Evolutionary conservation across 176 grass and related monocot species (phyloP), one percentile per base, ranked within the genome.

Genomic region (Oryza brachyantha): DNA sequence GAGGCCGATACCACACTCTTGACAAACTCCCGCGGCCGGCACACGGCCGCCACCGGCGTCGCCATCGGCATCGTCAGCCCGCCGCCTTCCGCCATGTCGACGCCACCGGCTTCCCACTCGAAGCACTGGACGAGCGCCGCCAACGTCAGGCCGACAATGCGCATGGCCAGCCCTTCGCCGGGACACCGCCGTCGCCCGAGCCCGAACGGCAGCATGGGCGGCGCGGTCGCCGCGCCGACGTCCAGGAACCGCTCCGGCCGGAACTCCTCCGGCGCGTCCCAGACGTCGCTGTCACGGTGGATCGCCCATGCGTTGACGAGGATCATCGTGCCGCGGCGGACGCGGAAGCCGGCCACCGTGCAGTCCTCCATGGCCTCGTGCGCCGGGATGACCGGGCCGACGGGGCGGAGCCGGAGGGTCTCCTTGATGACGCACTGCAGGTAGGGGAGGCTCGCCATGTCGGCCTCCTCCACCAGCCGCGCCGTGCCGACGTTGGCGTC

Each of bases 61-160:
- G 68, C 68, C 80, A 88, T 83, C 7, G 80, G 68, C 80, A 88
- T 84, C 0, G 85, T 58, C 55, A 78, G 50, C 45, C 86, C 86
- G 1, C 8, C 24, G 5, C 62, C 86, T 76, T 89, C 92, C 0
- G 62, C 24, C 89, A 92, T 85, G 74, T 93, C 87, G 26, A 90
- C 6, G 31, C 21, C 69, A 17, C 40, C 17, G 10, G 24, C 78
- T 14, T 60, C 52, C 7, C 22, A 19, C 31, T 96, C 84, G 31
- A 96, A 96, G 80, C 90, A 96, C 28, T 96, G 90, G 57, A 96
- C 1, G 26, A 92, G 66, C 3, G 82, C 77, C 5, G 86, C 93
- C 13, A 92, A 16, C 12, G 84, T 61, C 65, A 88, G 19, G 45
- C 73, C 10, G 3, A 96, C 35, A 0, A 90, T 41, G 3, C 86